Base-by-base conservation (phyloP, 2,329 filamentous ascomycete genomes). In the Exophiala calicioides region DNA sequence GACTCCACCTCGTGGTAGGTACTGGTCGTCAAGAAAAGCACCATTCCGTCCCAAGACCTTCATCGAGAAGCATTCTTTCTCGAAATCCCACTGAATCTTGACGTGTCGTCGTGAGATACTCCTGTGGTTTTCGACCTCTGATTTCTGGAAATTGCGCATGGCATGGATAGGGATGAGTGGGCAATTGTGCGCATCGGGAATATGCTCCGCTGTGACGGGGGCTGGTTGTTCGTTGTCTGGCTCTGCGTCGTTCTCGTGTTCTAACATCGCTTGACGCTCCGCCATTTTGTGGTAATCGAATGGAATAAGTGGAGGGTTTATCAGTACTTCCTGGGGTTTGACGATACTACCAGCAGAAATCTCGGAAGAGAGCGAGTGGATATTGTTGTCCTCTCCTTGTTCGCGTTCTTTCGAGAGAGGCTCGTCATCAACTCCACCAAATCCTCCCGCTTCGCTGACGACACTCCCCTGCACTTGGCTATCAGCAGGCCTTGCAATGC, bases 41-140 rank as follows among this genome's bases (percentile, higher is more conserved):
- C 79, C 78, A 54, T 82, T 82, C 41, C 73, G 68, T 26, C 81
- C 80, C 38, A 81, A 70, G 2, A 83, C 76, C 43, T 77, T 69
- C 66, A 84, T 72, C 56, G 81, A 74, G 59, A 82, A 85, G 26
- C 71, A 58, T 35, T 76, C 73, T 27, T 72, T 69, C 31, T 79
- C 72, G 52, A 78, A 77, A 47, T 81, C 79, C 67, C 80, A 84
- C 19, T 72, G 69, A 49, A 85, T 82, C 49, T 75, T 77, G 41
- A 81, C 73, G 59, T 85, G 81, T 57, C 80, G 75, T 18, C 80
- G 72, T 3, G 81, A 84, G 24, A 84, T 84, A 32, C 75, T 75
- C 52, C 76, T 78, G 53, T 81, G 77, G 12, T 72, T 72, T 9
- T 70, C 70, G 5, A 57, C 39, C 29, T 60, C 58, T 19, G 51